Evolutionary conservation across 441 rosid species (phyloP).

Genomic region (Mallotus japonicus): DNA sequence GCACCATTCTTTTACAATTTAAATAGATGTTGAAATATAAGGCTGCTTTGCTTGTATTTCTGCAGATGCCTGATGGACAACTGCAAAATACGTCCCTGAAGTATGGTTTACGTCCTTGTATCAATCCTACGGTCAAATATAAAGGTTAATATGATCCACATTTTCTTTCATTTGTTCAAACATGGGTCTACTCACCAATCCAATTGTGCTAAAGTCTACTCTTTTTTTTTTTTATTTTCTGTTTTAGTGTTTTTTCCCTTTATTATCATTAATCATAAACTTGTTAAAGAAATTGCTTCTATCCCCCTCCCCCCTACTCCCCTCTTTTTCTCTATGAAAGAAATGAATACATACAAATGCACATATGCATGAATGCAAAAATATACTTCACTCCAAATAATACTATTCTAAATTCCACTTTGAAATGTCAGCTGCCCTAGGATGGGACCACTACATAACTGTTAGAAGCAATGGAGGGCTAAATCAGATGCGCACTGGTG

Average conservation of each 20-base stretch:
- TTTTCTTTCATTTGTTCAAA: not conserved
- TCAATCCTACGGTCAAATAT: constrained; percentile 57
- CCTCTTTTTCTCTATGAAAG: not conserved
- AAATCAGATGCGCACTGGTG: constrained; percentile 99
- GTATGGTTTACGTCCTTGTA: constrained; percentile 67
- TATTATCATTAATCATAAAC: not conserved
- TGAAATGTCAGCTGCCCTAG: constrained; percentile 48
- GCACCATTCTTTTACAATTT: not conserved
- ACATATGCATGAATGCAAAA: not conserved
- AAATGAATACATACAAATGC: not conserved
- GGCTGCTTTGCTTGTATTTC: constrained; percentile 18
- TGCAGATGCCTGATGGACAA: constrained; percentile 43
- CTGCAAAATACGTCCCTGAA: constrained; percentile 67
- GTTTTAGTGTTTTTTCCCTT: not conserved
- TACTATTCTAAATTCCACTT: constrained; percentile 3
- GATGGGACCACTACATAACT: constrained; percentile 59
- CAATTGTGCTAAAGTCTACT: not conserved
- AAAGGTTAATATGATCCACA: constrained; percentile 42
- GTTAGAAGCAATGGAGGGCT: constrained; percentile 95
- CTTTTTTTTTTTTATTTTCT: not conserved
- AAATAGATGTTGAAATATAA: not conserved
- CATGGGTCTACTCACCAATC: not conserved
- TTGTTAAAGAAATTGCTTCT: no score
- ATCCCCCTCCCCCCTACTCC: no score
- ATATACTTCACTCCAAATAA: not conserved